Evolutionary conservation across 1,284 basidiomycete species (phyloP), one percentile per base, ranked within the genome.

Genomic region (Xerocomus minutiporus): DNA sequence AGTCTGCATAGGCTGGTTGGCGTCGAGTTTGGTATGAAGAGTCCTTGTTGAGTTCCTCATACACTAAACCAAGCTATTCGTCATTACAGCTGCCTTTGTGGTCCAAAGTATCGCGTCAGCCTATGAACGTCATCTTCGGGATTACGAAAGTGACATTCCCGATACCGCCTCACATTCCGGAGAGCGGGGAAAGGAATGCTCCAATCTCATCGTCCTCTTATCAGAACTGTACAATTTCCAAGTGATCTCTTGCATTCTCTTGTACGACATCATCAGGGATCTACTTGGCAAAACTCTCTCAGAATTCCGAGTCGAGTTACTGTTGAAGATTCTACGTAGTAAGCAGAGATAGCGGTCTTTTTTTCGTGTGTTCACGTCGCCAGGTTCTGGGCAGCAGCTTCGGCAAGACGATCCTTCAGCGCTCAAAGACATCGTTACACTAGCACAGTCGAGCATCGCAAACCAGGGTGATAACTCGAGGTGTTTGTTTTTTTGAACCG

Each of bases 191-290:
- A 97, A 97, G 70, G 91, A 97, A 68, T 87, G 86, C 56, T 84
- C 89, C 15, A 99, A 99, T 68, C 73, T 99, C 29, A 78, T 95
- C 32, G 83, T 92, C 0, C 79, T 99, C 8, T 75, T 97, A 23
- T 90, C 93, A 3, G 93, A 98, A 66, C 74, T 99, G 35, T 98
- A 98, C 76, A 98, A 98, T 68, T 91, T 97, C 64, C 90, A 93
- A 69, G 91, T 98, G 25, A 81, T 98, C 43, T 93, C 92, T 1
- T 91, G 86, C 54, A 77, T 88, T 4, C 77, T 99, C 17, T 74
- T 98, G 41, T 98, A 95, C 71, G 96, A 98, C 66, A 69, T 98
- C 46, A 86, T 99, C 58, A 84, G 90, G 4, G 78, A 80, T 8
- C 79, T 98, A 52, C 76, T 99, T 44, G 75, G 82, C 5, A 75